Evolutionary conservation across 2,329 filamentous ascomycete genomes (phyloP).

Genomic region (Monilinia fructigena): DNA sequence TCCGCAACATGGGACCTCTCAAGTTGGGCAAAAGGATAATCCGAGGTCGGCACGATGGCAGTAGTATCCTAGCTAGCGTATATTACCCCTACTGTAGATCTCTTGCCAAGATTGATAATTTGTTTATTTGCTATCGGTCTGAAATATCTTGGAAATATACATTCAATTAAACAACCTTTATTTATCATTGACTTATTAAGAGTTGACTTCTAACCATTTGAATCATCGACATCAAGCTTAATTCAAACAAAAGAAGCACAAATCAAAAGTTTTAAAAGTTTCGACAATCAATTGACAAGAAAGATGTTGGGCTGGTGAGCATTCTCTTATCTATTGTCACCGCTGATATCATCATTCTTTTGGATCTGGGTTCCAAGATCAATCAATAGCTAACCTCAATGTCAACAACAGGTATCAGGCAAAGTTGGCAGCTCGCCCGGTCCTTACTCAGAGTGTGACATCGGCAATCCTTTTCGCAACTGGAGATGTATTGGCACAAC

Average conservation of each 20-base stretch:
- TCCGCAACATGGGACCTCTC: background rate
- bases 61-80: constrained; percentile 3
- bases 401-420: constrained; percentile 74
- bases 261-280: background rate
- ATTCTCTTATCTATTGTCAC: constrained; percentile 11
- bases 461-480: constrained; percentile 90
- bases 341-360: background rate
- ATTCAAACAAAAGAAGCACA: background rate
- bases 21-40: background rate
- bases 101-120: constrained; percentile 10
- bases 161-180: background rate
- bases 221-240: background rate
- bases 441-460: constrained; percentile 87
- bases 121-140: constrained; percentile 14
- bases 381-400: constrained; percentile 23
- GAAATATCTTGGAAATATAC: constrained; percentile 1
- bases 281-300: constrained; percentile 25
- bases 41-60: constrained; percentile 5
- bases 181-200: background rate
- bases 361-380: constrained; percentile 8
- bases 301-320: constrained; percentile 40
- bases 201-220: background rate
- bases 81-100: constrained; percentile 7
- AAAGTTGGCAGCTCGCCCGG: constrained; percentile 73
- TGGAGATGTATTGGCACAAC: constrained; percentile 88